phyloP scores from a whole-genome alignment of 164 flowering plant genomes.

The grape (Vitis vinifera) region DNA sequence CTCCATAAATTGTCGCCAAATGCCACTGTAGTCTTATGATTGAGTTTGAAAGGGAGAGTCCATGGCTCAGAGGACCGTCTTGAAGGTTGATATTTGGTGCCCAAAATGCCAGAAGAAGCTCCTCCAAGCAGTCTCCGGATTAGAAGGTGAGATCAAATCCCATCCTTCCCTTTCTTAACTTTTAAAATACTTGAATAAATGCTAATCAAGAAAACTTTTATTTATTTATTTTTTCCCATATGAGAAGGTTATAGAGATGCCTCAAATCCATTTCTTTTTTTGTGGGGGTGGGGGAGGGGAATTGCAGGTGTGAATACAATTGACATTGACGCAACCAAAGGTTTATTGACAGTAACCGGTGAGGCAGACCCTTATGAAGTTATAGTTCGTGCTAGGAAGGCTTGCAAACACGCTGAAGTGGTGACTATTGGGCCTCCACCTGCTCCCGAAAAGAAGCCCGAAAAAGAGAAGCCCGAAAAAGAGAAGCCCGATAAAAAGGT shows the following conservation, averaged over 20 bases:
- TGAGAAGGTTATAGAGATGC: too few species aligned
- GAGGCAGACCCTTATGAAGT: conserved; percentile 60
- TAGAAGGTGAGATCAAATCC: conserved; percentile 38
- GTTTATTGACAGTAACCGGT: conserved; percentile 58
- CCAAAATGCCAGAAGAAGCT: conserved; percentile 65
- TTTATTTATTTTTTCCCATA: background rate
- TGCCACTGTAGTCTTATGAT: too few species aligned
- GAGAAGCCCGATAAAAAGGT: conserved; percentile 26
- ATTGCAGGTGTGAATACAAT: conserved; percentile 59
- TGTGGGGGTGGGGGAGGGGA: too few species aligned
- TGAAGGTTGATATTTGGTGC: conserved; percentile 62
- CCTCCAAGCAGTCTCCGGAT: conserved; percentile 47
- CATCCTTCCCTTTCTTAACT: background rate
- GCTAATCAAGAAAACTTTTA: background rate
- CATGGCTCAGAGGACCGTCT: conserved; percentile 64
- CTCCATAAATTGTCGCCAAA: too few species aligned
- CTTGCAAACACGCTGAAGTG: conserved; percentile 43
- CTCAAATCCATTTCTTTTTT: too few species aligned
- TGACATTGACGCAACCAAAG: conserved; percentile 55
- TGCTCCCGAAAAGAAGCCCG: conserved; percentile 41
- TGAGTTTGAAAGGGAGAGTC: background rate
- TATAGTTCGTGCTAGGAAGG: conserved; percentile 40
- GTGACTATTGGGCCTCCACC: conserved; percentile 69
- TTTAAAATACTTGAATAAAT: too few species aligned
- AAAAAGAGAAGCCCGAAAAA: conserved; percentile 25